Conservation (phyloP, 345 rosid species). For the Brassica rapa region DNA sequence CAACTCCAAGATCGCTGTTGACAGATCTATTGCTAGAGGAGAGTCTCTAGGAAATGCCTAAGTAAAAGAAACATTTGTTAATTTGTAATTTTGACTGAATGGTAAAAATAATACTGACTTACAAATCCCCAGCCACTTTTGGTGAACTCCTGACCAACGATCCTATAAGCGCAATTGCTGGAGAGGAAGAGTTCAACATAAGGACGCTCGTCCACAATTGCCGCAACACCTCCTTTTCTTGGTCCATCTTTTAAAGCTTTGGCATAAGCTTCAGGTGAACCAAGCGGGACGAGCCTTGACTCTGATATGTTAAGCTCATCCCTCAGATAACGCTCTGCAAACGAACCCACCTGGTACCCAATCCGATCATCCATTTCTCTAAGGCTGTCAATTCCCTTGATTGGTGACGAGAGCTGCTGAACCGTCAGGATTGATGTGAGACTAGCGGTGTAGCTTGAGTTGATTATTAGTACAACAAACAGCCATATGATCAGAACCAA, state of each 20-base stretch:
- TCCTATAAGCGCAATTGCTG: constrained; percentile 69
- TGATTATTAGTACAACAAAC: constrained; percentile 84
- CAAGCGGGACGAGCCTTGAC: constrained; percentile 73
- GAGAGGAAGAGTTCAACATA: constrained; percentile 80
- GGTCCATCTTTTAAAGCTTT: constrained; percentile 73
- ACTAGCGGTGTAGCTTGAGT: constrained; percentile 97
- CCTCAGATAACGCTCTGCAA: constrained; percentile 71
- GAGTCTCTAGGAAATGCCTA: constrained; percentile 96
- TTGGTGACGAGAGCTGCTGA: constrained; percentile 77
- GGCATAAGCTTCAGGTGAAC: constrained; percentile 82
- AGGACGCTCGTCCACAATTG: constrained; percentile 82
- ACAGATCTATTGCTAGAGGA: constrained; percentile 78
- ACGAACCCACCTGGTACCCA: constrained; percentile 89
- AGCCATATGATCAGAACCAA: constrained; percentile 87
- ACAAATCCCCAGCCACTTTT: constrained; percentile 96
- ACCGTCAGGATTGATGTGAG: constrained; percentile 92
- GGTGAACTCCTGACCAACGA: constrained; percentile 82
- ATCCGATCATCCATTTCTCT: constrained; percentile 61
- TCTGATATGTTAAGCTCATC: constrained; percentile 72
- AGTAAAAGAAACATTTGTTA: neutral
- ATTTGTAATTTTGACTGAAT: neutral
- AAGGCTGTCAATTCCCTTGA: constrained; percentile 81
- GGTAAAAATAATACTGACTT: constrained; percentile 39
- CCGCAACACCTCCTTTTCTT: constrained; percentile 81
- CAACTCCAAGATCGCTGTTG: constrained; percentile 77